A percentile compares a stretch with the other conserved stretches of the same genome.
These are phyloP conservation scores for Zizania latifolia DNA, from an alignment of 176 grass and related monocot genomes.

Conservation along the genomic window DNA sequence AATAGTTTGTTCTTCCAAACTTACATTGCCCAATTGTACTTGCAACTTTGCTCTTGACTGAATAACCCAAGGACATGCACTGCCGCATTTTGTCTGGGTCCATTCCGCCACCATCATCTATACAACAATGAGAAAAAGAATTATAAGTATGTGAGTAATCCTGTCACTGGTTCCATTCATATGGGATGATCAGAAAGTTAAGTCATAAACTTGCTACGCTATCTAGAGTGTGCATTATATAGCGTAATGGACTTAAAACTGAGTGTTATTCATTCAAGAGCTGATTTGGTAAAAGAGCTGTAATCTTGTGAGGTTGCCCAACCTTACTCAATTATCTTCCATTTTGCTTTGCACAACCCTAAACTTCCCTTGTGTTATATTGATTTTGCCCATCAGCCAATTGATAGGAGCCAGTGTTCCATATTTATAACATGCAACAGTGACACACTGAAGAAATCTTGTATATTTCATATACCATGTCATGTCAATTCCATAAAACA, in stretches of 20 bases:
- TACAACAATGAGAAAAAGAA: conserved; percentile 1
- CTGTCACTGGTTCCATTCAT: background rate
- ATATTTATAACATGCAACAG: background rate
- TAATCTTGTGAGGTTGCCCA: background rate
- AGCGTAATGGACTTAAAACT: background rate
- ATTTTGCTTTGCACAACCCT: background rate
- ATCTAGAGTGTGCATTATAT: background rate
- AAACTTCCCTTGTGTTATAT: conserved; percentile 1
- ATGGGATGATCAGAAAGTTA: background rate
- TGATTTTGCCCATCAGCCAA: background rate
- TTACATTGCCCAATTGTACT: conserved; percentile 97
- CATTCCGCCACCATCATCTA: conserved; percentile 97
- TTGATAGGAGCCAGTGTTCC: background rate
- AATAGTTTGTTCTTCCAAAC: conserved; percentile 24
- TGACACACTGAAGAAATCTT: background rate
- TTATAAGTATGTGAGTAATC: background rate
- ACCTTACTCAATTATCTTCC: background rate
- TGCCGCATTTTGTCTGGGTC: conserved; percentile 95
- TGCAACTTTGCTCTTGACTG: conserved; percentile 72
- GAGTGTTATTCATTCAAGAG: conserved; percentile 1
- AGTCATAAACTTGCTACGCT: background rate
- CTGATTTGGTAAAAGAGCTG: conserved; percentile 3
- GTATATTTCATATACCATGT: background rate
- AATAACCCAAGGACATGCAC: conserved; percentile 99
- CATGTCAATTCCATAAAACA: conserved; percentile 2